Base-by-base conservation (phyloP, 257 asterid species). In the Nicotiana tomentosiformis region DNA sequence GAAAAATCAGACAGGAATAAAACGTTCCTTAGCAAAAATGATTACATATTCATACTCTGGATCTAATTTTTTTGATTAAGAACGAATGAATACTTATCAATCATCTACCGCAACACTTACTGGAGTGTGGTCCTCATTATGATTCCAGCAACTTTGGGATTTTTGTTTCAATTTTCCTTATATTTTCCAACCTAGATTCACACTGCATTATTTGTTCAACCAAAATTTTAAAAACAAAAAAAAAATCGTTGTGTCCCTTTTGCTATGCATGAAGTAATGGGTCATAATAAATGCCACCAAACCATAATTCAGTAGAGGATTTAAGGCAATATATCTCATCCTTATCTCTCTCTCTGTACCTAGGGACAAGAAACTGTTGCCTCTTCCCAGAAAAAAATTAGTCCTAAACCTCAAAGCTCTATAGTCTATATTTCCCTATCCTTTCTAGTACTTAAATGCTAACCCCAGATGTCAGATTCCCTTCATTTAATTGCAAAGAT, bases 361-460 rank as follows among this genome's bases (percentile, higher is more conserved):
- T 74, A 23, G 80, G 80, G 80, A 26, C 80, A 49, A 74, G 62
- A 46, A 26, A 74, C 3, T 26, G 43, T 74, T 74, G 62, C 11
- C 43, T 23, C 80, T 74, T 49, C 62, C 80, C 15, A 74, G 15
- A 29, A 62, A 20, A 7, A 61, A 26, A 26, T 10, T 23, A 62
- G 35, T 53, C 58, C 58, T 53, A 53, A 53, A 53, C 14, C 58
- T 14, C 18, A 11, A 53, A 53, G 0, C 58, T 53, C 58, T 53
- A 53, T 43, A 43, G 26, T 23, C 26, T 23, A 23, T 23, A 23
- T 43, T 53, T 53, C 18, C 58, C 58, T 53, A 53, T 7, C 7
- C 12, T 43, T 43, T 9, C 18, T 14, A 53, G 1, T 53, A 53
- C 18, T 53, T 53, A 11, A 14, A 53, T 53, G 58, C 58, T 53